Base-by-base conservation (phyloP, 2,329 filamentous ascomycete genomes). In the Knoxdaviesia proteae region DNA sequence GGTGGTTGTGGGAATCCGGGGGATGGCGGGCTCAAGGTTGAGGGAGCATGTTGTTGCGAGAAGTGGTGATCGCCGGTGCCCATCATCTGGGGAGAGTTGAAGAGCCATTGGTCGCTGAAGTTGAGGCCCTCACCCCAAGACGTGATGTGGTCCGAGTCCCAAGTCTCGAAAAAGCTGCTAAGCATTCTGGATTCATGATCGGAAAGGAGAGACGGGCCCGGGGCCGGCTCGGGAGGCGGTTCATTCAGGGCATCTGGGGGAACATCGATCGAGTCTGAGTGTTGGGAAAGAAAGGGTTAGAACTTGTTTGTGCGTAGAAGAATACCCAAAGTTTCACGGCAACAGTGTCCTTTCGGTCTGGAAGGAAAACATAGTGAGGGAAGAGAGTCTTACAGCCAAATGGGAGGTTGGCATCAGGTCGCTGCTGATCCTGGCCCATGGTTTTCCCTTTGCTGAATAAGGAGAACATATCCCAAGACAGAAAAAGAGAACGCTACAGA, bases 71-170 rank as follows among this genome's bases (percentile, higher is more conserved):
- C 20, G 20, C 20, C 20, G 20, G 76, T 73, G 41, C 76, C 76
- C 59, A 81, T 70, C 48, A 80, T 74, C 40, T 67, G 67, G 2
- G 76, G 76, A 5, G 76, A 77, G 20, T 79, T 59, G 45, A 74
- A 70, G 39, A 64, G 56, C 71, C 70, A 76, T 44, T 61, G 59
- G 36, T 67, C 65, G 50, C 55, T 67, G 49, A 62, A 68, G 48
- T 62, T 61, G 35, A 66, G 59, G 7, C 66, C 63, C 49, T 71
- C 68, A 38, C 65, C 66, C 47, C 67, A 71, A 34, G 62, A 58
- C 46, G 61, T 62, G 50, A 65, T 69, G 34, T 67, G 61, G 47
- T 70, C 62, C 5, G 68, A 61, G 41, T 60, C 63, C 44, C 77
- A 61, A 43, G 64, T 62, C 43, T 69, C 63, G 53, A 77, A 72